phyloP scores from a whole-genome alignment of 2,329 filamentous ascomycete genomes.

The Epichloe amarillans region DNA sequence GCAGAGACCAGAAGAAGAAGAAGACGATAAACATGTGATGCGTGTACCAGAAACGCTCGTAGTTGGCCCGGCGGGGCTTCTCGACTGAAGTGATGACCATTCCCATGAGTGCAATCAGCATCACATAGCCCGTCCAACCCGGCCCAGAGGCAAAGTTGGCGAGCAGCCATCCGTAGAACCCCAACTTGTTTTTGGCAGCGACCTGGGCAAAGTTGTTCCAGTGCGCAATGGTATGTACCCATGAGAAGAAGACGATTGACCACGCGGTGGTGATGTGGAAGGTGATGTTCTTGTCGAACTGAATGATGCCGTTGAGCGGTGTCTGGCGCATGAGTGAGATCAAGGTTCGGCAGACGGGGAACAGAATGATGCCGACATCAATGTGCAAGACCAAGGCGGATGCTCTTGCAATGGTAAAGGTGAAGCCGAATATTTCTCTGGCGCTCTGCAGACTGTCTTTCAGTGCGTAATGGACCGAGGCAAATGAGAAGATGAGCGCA shows the following conservation, averaged over 20 bases:
- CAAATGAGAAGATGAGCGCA: constrained; percentile 65
- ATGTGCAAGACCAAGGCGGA: constrained; percentile 69
- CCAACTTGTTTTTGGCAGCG: constrained; percentile 59
- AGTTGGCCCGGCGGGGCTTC: constrained; percentile 67
- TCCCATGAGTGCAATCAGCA: constrained; percentile 64
- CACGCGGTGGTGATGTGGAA: constrained; percentile 78
- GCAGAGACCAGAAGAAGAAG: constrained; percentile 84
- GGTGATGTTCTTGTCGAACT: constrained; percentile 81
- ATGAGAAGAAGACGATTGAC: constrained; percentile 81
- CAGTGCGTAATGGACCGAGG: constrained; percentile 64
- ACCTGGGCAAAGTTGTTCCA: constrained; percentile 79
- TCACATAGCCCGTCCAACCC: constrained; percentile 77
- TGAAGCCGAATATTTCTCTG: constrained; percentile 57
- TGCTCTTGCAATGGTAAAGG: constrained; percentile 63
- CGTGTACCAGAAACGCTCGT: constrained; percentile 83
- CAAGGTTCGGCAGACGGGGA: constrained; percentile 73
- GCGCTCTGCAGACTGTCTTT: constrained; percentile 61
- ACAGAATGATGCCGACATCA: constrained; percentile 65
- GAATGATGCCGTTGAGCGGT: constrained; percentile 72
- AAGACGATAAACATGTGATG: constrained; percentile 81
- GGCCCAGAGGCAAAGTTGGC: constrained; percentile 69
- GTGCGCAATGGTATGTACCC: constrained; percentile 75
- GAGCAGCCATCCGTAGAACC: constrained; percentile 63
- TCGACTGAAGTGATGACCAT: constrained; percentile 70
- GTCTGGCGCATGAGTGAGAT: constrained; percentile 72